phyloP scores from a whole-genome alignment of 2,329 filamentous ascomycete genomes.

The Fusarium sterilihyphosum region DNA sequence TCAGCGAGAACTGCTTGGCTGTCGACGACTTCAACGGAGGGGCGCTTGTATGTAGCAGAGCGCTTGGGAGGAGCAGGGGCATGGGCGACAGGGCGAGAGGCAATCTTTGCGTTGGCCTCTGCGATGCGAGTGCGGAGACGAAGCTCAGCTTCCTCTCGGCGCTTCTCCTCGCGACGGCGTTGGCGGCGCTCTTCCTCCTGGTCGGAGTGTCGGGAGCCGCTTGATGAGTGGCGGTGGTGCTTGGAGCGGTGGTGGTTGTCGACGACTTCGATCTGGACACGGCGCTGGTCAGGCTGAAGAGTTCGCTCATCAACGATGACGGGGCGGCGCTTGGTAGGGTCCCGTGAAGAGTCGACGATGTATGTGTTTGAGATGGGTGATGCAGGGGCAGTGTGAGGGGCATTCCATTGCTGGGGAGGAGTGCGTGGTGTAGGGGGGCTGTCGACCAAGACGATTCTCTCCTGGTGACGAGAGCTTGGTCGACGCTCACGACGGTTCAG shows the following conservation, averaged over 20 bases:
- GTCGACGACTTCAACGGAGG: constrained; percentile 37
- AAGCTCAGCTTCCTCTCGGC: constrained; percentile 40
- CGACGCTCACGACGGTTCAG: constrained; percentile 45
- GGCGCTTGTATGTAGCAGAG: constrained; percentile 37
- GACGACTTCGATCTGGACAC: constrained; percentile 52
- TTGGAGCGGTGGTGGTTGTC: constrained; percentile 44
- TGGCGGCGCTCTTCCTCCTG: constrained; percentile 43
- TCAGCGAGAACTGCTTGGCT: constrained; percentile 49
- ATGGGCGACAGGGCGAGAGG: constrained; percentile 49
- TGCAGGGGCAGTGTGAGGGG: constrained; percentile 53
- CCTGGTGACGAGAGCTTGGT: constrained; percentile 46
- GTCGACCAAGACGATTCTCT: constrained; percentile 58
- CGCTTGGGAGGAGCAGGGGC: constrained; percentile 37
- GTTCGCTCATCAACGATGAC: constrained; percentile 53
- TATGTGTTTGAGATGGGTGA: constrained; percentile 49
- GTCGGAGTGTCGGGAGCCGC: constrained; percentile 49
- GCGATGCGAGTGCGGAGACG: constrained; percentile 50
- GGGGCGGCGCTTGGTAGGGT: constrained; percentile 44
- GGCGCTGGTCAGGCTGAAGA: constrained; percentile 36
- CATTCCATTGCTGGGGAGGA: constrained; percentile 54
- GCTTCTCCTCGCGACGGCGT: constrained; percentile 43
- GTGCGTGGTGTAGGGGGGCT: constrained; percentile 57
- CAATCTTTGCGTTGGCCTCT: constrained; percentile 55
- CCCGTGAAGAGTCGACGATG: constrained; percentile 39
- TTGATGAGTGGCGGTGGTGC: constrained; percentile 51